These are phyloP conservation scores for Pelargonium australe DNA, from an alignment of 441 rosid species.

Conservation along the genomic window DNA sequence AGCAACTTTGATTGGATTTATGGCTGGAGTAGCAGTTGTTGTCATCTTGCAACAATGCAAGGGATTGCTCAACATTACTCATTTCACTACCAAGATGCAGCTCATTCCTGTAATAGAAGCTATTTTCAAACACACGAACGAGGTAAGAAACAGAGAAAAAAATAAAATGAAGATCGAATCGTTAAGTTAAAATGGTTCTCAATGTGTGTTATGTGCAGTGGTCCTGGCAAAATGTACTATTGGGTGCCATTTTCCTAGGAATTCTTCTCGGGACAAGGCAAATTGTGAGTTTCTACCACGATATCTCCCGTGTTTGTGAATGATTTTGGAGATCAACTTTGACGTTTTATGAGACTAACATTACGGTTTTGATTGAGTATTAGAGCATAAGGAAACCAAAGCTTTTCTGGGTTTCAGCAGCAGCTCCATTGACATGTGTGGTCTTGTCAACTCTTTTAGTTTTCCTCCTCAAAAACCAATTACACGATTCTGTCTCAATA, in stretches of 20 bases:
- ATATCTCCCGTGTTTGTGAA: neutral
- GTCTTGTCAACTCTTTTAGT: constrained; percentile 23
- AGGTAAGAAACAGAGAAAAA: constrained; percentile 16
- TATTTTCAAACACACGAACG: constrained; percentile 9
- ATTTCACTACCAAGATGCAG: constrained; percentile 17
- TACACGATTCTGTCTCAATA: constrained; percentile 12
- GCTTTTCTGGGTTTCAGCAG: constrained; percentile 26
- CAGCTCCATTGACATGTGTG: constrained; percentile 24
- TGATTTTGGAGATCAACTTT: neutral
- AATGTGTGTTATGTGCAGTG: constrained; percentile 20
- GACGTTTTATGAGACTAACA: too few relatives aligned
- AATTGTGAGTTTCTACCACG: constrained; percentile 15
- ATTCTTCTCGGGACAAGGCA: constrained; percentile 23
- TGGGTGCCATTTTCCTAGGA: constrained; percentile 21
- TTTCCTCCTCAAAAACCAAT: constrained; percentile 11
- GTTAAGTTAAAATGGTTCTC: neutral
- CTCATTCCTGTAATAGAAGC: constrained; percentile 22
- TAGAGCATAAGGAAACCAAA: constrained; percentile 15
- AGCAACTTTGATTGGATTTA: constrained; percentile 31
- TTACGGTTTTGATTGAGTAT: neutral
- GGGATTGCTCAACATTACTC: constrained; percentile 22
- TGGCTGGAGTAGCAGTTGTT: constrained; percentile 27
- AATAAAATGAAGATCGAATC: neutral
- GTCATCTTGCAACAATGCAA: constrained; percentile 26
- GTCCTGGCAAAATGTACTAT: constrained; percentile 26